phyloP scores from a whole-genome alignment of 139 green algal genomes.

The Choricystis sp. region DNA sequence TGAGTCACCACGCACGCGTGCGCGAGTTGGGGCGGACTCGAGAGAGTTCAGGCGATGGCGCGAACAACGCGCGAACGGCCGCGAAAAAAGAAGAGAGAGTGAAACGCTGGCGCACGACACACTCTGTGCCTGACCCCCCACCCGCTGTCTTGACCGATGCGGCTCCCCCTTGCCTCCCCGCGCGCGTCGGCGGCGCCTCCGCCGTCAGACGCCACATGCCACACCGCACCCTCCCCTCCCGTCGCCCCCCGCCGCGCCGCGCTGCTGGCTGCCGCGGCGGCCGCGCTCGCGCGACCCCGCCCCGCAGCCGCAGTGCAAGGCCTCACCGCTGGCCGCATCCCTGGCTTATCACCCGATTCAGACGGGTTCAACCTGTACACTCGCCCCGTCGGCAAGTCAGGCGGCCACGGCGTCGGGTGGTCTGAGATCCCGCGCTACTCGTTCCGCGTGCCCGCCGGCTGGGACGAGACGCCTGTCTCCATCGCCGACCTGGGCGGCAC shows the following conservation, averaged over 20 bases:
- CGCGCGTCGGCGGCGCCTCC: too few species aligned
- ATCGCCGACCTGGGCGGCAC: conserved; percentile 93
- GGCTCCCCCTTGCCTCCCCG: too few species aligned
- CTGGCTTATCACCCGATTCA: conserved; percentile 36
- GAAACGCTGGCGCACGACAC: too few species aligned
- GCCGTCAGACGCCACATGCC: too few species aligned
- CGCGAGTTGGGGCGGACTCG: too few species aligned
- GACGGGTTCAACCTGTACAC: conserved; percentile 54
- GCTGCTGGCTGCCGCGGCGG: conserved; percentile 3
- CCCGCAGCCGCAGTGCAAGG: conserved; percentile 48
- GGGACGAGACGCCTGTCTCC: conserved; percentile 75
- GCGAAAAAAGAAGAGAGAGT: too few species aligned
- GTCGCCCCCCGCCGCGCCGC: background rate
- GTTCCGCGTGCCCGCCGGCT: conserved; percentile 62
- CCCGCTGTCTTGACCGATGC: too few species aligned
- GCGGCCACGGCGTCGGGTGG: conserved; percentile 78
- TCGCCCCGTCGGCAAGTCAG: conserved; percentile 68
- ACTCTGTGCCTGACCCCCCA: too few species aligned
- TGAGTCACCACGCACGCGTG: too few species aligned
- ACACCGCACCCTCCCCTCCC: background rate
- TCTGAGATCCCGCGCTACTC: conserved; percentile 71
- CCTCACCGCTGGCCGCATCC: conserved; percentile 57
- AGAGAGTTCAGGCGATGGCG: too few species aligned
- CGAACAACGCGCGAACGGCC: too few species aligned
- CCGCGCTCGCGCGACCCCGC: background rate